Evolutionary conservation across 495 filamentous ascomycete genomes (phyloP).

Genomic region (Tuber melanosporum): DNA sequence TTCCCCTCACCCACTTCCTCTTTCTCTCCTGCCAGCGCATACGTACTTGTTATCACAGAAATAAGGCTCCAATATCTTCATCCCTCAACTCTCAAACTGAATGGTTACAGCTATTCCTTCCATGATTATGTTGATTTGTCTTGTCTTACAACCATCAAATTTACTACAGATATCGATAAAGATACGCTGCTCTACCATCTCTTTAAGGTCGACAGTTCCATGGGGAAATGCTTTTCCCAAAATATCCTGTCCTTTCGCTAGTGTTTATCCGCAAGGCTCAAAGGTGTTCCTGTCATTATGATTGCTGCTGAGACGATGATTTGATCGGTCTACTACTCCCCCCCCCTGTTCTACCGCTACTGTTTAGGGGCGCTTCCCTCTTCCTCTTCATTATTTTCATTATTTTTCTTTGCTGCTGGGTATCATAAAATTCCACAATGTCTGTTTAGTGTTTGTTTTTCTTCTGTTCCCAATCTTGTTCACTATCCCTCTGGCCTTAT

Average conservation of each 20-base stretch:
- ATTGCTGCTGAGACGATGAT: neutral
- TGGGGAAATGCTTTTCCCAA: neutral
- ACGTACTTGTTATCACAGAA: neutral
- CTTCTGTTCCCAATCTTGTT: neutral
- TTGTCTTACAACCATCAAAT: neutral
- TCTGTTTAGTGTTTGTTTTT: conserved; percentile 1
- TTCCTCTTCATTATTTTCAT: neutral
- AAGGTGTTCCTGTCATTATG: neutral
- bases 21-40: neutral
- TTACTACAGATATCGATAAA: neutral
- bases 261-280: neutral
- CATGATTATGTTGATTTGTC: neutral
- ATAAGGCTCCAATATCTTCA: neutral
- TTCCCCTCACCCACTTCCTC: neutral
- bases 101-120: neutral
- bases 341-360: neutral
- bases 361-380: neutral
- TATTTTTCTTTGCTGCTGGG: neutral
- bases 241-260: neutral
- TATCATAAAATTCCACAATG: neutral
- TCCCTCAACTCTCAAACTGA: neutral
- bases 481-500: neutral
- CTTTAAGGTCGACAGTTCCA: neutral
- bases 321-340: neutral
- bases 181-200: neutral